Evolutionary conservation across 2,329 filamentous ascomycete species (phyloP).

Genomic region (Metarhizium guizhouense): DNA sequence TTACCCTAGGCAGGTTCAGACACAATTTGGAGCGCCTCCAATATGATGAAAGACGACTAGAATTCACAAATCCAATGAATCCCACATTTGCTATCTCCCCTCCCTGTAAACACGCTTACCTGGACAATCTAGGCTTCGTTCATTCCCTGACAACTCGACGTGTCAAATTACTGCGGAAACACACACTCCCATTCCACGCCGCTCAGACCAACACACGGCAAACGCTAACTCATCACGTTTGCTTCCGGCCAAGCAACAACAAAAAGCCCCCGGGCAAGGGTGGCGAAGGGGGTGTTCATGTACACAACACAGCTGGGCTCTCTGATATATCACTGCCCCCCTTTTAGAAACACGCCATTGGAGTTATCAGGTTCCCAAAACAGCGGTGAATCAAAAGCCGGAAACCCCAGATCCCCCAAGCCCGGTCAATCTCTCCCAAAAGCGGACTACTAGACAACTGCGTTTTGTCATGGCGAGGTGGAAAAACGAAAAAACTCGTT

Average conservation of each 20-base stretch:
- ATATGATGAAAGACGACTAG: neutral
- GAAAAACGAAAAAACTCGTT: neutral
- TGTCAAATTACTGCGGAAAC: neutral
- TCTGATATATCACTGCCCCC: neutral
- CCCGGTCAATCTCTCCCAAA: neutral
- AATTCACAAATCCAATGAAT: neutral
- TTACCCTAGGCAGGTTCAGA: neutral
- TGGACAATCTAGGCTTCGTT: neutral
- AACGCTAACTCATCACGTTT: neutral
- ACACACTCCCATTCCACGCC: neutral
- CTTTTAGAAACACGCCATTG: neutral
- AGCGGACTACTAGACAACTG: neutral
- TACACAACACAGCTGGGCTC: neutral
- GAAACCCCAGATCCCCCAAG: neutral
- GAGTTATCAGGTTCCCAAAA: neutral
- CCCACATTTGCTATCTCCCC: neutral
- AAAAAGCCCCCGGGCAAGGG: neutral
- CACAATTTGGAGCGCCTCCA: neutral
- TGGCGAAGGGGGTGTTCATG: neutral
- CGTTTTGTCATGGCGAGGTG: no score
- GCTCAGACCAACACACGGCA: neutral
- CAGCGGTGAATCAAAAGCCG: neutral
- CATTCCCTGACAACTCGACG: neutral
- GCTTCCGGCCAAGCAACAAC: neutral
- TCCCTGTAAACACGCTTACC: neutral